A percentile compares a stretch with the other conserved stretches of the same genome.
These are phyloP conservation scores for Mycena albidolilacea DNA, from an alignment of 768 basidiomycete genomes.

Conservation along the genomic window DNA sequence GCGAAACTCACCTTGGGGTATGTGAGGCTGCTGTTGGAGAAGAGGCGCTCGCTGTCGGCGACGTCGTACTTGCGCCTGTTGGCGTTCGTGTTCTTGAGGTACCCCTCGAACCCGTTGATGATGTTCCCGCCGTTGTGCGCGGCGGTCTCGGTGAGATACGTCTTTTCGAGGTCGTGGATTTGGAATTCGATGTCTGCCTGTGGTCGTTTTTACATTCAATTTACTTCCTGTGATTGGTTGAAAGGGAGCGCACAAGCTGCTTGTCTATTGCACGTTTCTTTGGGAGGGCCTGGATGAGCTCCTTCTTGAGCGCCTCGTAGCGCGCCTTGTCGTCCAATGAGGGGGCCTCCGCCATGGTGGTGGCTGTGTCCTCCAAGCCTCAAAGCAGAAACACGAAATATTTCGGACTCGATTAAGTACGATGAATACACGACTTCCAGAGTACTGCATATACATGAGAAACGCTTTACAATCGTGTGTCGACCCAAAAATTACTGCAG, in stretches of 20 bases:
- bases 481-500: too few species aligned
- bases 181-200: conserved; percentile 85
- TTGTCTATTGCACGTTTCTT: conserved; percentile 85
- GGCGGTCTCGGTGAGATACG: conserved; percentile 85
- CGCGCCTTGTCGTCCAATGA: conserved; percentile 74
- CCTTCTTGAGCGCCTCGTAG: conserved; percentile 82
- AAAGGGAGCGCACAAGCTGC: conserved; percentile 70
- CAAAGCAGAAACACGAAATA: too few species aligned
- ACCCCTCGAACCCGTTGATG: conserved; percentile 89
- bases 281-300: conserved; percentile 79
- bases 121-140: conserved; percentile 88
- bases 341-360: conserved; percentile 36
- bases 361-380: background rate
- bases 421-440: too few species aligned
- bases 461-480: too few species aligned
- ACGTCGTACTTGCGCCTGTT: conserved; percentile 82
- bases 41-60: conserved; percentile 83
- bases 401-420: too few species aligned
- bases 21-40: conserved; percentile 86
- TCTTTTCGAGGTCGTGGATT: conserved; percentile 83
- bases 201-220: background rate
- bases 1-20: conserved; percentile 72
- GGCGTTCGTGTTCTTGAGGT: conserved; percentile 82
- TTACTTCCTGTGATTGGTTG: conserved; percentile 8
- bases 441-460: too few species aligned